Evolutionary conservation across 208 protist species (phyloP), one percentile per base, ranked within the genome.

Genomic region (Sergeia podlipaevii): DNA sequence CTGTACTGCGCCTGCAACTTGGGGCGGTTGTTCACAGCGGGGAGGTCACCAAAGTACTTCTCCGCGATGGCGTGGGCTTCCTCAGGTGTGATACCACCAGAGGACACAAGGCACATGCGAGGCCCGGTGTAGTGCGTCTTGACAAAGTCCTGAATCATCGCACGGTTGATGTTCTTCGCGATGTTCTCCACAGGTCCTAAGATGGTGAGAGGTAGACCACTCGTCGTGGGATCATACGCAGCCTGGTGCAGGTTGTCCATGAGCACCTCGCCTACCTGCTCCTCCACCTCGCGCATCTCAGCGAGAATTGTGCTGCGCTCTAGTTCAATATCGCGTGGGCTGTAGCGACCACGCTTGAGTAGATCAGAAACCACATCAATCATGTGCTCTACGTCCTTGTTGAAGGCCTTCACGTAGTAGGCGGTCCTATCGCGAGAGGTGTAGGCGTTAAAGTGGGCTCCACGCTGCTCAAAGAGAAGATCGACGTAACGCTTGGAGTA

Each of bases 401-500:
- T 98, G 56, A 99, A 92, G 20, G 88, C 91, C 70, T 97, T 93
- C 39, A 97, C 86, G 67, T 98, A 98, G 77, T 98, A 99, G 17
- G 93, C 96, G 15, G 93, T 98, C 37, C 93, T 95, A 65, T 99
- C 98, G 37, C 98, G 90, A 10, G 95, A 97, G 20, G 98, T 99
- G 84, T 99, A 99, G n/a, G 98, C 98, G 75, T 99, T 99, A 41
- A 99, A 97, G 60, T 97, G 92, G 10, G 84, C 97, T 15, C 98
- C 98, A 59, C 96, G 97, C 36, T 97, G 89, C 86, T 99, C 98
- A 43, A 99, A 91, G 34, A 96, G 62, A 26, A 70, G 51, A 74
- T 99, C 97, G 45, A 98, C 80, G n/a, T 92, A 77, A 13, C 70
- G 27, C 63, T 95, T 89, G 4, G 92, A 89, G 60, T 97, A 95